Evolutionary conservation across 148 eudicot genomes (phyloP).

Genomic region (Camellia sinensis): DNA sequence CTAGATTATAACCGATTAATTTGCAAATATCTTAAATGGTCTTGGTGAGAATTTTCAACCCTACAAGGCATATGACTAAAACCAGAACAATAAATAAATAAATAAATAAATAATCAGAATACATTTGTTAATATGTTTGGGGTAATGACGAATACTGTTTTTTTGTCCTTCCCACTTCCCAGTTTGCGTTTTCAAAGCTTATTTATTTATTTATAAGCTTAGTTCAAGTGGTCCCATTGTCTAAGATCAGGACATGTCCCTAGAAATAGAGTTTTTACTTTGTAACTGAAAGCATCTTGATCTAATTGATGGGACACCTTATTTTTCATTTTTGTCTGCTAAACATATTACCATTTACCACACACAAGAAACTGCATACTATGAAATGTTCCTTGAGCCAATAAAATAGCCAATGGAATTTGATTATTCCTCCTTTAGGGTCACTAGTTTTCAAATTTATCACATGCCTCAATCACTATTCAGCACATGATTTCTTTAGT

Average conservation of each 20-base stretch:
- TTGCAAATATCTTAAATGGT: neutral
- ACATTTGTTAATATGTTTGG: neutral
- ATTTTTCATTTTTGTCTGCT: neutral
- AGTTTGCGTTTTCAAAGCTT: neutral
- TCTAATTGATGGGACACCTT: neutral
- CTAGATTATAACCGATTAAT: neutral
- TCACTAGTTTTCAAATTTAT: neutral
- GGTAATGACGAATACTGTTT: neutral
- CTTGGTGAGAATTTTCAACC: neutral
- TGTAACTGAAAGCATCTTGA: neutral
- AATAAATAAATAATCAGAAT: too few species aligned
- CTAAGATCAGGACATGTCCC: neutral
- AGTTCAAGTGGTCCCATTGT: neutral
- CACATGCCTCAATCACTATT: neutral
- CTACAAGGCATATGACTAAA: neutral
- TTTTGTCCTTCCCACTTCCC: neutral
- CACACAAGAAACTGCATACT: too few species aligned
- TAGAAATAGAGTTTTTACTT: neutral
- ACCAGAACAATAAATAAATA: neutral
- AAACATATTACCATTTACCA: neutral
- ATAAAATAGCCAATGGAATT: neutral
- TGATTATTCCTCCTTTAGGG: neutral
- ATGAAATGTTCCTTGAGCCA: neutral
- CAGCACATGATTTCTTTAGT: constrained; percentile 1
- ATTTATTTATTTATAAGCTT: neutral